These are phyloP conservation scores for Golubevia sp. DNA, from an alignment of 1,284 basidiomycete genomes.

Conservation along the genomic window DNA sequence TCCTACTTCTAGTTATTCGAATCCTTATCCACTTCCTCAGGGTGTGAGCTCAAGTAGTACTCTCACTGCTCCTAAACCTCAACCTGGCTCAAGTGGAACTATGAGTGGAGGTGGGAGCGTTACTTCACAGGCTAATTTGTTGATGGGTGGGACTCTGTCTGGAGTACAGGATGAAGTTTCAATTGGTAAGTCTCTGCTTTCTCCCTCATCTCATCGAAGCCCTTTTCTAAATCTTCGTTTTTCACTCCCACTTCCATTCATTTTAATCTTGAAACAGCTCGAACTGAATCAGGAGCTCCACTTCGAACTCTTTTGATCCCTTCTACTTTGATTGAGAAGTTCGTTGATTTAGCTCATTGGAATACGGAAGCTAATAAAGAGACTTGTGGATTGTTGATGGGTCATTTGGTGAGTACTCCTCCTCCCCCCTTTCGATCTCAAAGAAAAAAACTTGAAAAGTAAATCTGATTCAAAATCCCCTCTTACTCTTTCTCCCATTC, in stretches of 20 bases:
- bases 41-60: not conserved
- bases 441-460: no score
- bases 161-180: no score
- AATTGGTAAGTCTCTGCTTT: no score
- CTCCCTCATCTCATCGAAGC: no score
- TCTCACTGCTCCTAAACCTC: not conserved
- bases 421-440: no score
- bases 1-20: not conserved
- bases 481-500: slow-evolving; percentile 11
- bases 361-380: slow-evolving; percentile 23
- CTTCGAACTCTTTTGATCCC: slow-evolving; percentile 22
- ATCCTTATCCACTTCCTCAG: not conserved
- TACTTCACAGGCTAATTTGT: not conserved
- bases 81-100: not conserved
- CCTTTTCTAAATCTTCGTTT: no score
- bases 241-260: no score
- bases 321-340: slow-evolving; percentile 13
- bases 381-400: slow-evolving; percentile 33
- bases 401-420: not conserved
- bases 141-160: not conserved
- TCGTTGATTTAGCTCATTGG: slow-evolving; percentile 16
- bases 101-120: not conserved
- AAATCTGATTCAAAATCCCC: not conserved
- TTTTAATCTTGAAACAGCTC: not conserved
- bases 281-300: slow-evolving; percentile 12